Base-by-base conservation (phyloP, 768 basidiomycete species). In the Lanmaoa pseudosensibilis region DNA sequence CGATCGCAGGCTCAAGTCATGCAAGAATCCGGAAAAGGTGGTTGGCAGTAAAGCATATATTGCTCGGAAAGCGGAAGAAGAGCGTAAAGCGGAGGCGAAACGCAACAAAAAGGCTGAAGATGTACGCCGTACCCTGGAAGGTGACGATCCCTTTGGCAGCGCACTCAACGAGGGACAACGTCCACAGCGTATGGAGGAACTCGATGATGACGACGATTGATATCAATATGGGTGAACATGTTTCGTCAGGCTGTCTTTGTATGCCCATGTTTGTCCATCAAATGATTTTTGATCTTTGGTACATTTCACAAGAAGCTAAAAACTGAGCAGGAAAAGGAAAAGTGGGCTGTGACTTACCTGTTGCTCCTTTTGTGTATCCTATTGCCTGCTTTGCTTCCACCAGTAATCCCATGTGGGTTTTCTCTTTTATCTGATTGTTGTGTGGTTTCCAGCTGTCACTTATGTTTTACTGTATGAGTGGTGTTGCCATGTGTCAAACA, bases 11-110 rank as follows among this genome's bases (percentile, higher is more conserved):
- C 76, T 99, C 45, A 87, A 84, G 65, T 66, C 88, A 37, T 98
- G 96, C 78, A 92, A 94, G 69, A 98, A 99, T 65, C 97, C 97
- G 5, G 94, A 96, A 73, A 97, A 95, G 72, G 87, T 96, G 6
- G 84, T 86, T 13, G 94, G 94, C n/a, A 96, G 86, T 59, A 87
- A 84, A 57, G 88, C 91, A 3, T 94, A 88, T 70, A 70, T 86
- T 25, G 82, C 83, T 21, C 86, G 84, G 68, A 85, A 83, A 61
- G 83, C 78, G n/a, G 86, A 85, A 62, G 84, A 86, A 54, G 90
- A 91, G 63, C 82, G 76, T 52, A 81, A 80, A 64, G 86, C 85
- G 2, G 83, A 83, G 58, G 83, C 81, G 57, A 93, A 90, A 69
- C 77, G 91, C 54, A 80, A 70, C 43, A 82, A 80, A 63, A 89